A percentile compares a stretch with the other conserved stretches of the same genome.
These are phyloP conservation scores for Penicillium sp. DNA, from an alignment of 2,329 filamentous ascomycete species.

Conservation along the genomic window DNA sequence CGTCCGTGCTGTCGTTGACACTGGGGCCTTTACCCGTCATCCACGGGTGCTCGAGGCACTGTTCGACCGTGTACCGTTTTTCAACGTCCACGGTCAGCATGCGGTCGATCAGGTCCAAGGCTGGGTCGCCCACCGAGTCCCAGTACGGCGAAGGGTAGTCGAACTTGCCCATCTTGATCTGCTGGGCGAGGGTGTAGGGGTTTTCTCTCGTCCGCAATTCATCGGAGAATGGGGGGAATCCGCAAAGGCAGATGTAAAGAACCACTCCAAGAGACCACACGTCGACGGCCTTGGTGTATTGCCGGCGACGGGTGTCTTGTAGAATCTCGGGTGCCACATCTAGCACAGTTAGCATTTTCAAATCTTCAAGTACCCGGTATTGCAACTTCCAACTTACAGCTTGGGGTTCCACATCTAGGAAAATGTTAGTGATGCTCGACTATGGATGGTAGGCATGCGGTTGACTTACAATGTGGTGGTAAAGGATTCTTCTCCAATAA, in stretches of 20 bases:
- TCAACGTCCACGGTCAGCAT: slow-evolving; percentile 91
- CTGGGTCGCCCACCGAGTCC: slow-evolving; percentile 83
- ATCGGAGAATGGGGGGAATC: slow-evolving; percentile 95
- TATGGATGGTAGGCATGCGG: background rate
- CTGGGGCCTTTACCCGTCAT: slow-evolving; percentile 63
- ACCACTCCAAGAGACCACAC: slow-evolving; percentile 98
- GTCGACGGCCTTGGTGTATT: slow-evolving; percentile 93
- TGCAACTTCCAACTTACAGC: slow-evolving; percentile 56
- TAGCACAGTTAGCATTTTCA: slow-evolving; percentile 28
- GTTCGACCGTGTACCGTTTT: slow-evolving; percentile 81
- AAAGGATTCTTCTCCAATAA: slow-evolving; percentile 97
- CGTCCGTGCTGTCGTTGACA: slow-evolving; percentile 84
- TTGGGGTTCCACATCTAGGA: slow-evolving; percentile 79
- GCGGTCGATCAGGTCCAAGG: slow-evolving; percentile 86
- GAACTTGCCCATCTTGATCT: slow-evolving; percentile 86
- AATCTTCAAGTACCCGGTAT: background rate
- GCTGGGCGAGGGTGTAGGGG: slow-evolving; percentile 82
- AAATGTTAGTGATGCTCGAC: slow-evolving; percentile 24
- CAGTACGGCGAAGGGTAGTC: slow-evolving; percentile 97
- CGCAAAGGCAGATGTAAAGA: slow-evolving; percentile 94
- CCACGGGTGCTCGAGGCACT: slow-evolving; percentile 92
- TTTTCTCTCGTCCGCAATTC: slow-evolving; percentile 81
- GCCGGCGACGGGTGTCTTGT: slow-evolving; percentile 75
- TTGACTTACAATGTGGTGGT: slow-evolving; percentile 77
- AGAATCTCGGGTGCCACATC: slow-evolving; percentile 95